Evolutionary conservation across 2,329 filamentous ascomycete species (phyloP).

Genomic region (Botrytis paeoniae): DNA sequence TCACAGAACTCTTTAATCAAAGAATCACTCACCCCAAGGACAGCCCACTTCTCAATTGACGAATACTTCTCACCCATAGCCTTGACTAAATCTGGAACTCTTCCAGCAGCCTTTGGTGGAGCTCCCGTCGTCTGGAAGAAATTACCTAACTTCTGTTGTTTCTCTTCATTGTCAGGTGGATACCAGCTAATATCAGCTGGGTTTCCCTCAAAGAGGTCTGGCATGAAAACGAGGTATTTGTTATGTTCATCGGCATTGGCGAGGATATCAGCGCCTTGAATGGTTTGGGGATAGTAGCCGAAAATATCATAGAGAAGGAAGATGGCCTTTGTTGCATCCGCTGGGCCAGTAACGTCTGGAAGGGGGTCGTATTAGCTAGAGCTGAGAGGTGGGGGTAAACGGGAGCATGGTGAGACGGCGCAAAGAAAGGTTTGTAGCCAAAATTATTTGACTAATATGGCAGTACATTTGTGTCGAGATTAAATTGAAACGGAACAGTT

Average conservation of each 20-base stretch:
- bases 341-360: constrained; percentile 46
- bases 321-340: constrained; percentile 54
- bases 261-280: constrained; percentile 68
- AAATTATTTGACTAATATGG: neutral
- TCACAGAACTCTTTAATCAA: neutral
- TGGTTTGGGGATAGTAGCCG: constrained; percentile 66
- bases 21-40: constrained; percentile 28
- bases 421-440: neutral
- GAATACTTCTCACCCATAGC: constrained; percentile 51
- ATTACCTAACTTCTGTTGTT: constrained; percentile 54
- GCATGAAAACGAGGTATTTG: constrained; percentile 84
- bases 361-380: neutral
- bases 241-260: constrained; percentile 50
- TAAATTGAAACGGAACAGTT: constrained; percentile 23
- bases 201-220: constrained; percentile 80
- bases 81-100: constrained; percentile 50
- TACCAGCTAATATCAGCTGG: constrained; percentile 47
- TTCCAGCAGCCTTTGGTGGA: constrained; percentile 41
- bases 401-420: neutral
- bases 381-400: neutral
- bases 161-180: constrained; percentile 60
- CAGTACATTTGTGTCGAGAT: neutral
- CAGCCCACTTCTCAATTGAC: constrained; percentile 47
- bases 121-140: constrained; percentile 49
- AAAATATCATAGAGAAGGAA: constrained; percentile 63